phyloP scores from a whole-genome alignment of 768 basidiomycete species.

The Russula earlei region DNA sequence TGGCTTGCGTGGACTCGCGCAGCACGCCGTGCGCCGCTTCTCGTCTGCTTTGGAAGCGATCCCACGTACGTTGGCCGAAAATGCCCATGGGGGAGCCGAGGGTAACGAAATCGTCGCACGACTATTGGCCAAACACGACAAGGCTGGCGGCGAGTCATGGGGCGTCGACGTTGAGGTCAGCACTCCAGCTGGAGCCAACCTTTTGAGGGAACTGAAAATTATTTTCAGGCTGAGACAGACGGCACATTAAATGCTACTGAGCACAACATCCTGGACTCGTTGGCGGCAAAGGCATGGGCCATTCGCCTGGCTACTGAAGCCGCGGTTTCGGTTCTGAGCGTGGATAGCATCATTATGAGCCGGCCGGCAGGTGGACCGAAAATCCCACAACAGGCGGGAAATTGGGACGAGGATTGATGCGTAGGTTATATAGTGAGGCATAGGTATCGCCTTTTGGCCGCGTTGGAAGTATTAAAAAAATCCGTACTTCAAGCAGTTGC shows the following conservation, averaged over 20 bases:
- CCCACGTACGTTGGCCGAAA: constrained; percentile 89
- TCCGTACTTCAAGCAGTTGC: neutral
- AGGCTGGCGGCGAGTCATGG: constrained; percentile 61
- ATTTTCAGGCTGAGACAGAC: constrained; percentile 57
- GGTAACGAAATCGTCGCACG: constrained; percentile 87
- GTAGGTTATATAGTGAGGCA: neutral
- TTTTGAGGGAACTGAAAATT: constrained; percentile 1
- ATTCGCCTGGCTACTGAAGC: constrained; percentile 87
- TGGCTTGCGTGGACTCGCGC: constrained; percentile 80
- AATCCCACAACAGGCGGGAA: constrained; percentile 76
- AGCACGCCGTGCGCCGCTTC: constrained; percentile 89
- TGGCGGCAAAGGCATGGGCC: constrained; percentile 86
- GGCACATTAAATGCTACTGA: constrained; percentile 60
- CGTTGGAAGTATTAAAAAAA: neutral
- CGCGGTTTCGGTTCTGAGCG: constrained; percentile 81
- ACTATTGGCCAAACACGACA: constrained; percentile 85
- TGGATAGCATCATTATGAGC: constrained; percentile 97
- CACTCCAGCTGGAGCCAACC: constrained; percentile 4
- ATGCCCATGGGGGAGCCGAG: constrained; percentile 83
- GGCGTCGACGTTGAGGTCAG: constrained; percentile 86
- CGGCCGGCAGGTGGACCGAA: constrained; percentile 88
- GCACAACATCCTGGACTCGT: constrained; percentile 72
- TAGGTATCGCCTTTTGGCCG: too few relatives aligned
- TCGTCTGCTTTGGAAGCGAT: constrained; percentile 86
- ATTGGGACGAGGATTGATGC: constrained; percentile 72